These are phyloP conservation scores for Wickerhamiella pararugosa DNA, from an alignment of 1,139 yeast species.

Conservation along the genomic window DNA sequence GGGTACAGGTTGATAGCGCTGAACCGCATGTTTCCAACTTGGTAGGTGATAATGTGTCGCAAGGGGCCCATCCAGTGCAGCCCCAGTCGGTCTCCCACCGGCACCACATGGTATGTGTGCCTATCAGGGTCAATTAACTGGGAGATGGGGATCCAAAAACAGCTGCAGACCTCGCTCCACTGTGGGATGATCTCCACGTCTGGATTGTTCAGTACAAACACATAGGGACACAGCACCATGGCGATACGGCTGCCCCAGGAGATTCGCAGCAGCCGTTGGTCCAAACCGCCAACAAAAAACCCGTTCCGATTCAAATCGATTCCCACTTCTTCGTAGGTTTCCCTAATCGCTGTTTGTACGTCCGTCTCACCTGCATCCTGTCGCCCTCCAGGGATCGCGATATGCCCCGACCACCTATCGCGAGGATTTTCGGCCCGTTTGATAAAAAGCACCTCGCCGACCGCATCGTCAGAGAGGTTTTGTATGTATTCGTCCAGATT, in stretches of 20 bases:
- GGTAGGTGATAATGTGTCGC: slow-evolving; percentile 12
- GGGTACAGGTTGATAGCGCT: slow-evolving; percentile 22
- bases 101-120: slow-evolving; percentile 17
- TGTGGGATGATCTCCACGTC: slow-evolving; percentile 19
- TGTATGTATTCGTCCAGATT: slow-evolving; percentile 4
- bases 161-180: slow-evolving; percentile 25
- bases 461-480: not conserved
- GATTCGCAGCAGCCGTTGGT: slow-evolving; percentile 24
- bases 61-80: slow-evolving; percentile 13
- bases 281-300: slow-evolving; percentile 23
- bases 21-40: slow-evolving; percentile 22
- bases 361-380: slow-evolving; percentile 25
- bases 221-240: slow-evolving; percentile 27
- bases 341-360: slow-evolving; percentile 25
- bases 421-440: slow-evolving; percentile 24
- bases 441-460: slow-evolving; percentile 25
- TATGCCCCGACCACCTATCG: slow-evolving; percentile 31
- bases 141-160: slow-evolving; percentile 27
- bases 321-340: slow-evolving; percentile 28
- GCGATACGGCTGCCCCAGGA: slow-evolving; percentile 24
- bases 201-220: slow-evolving; percentile 20
- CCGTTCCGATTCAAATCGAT: slow-evolving; percentile 21
- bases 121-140: slow-evolving; percentile 16
- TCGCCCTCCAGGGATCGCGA: slow-evolving; percentile 30
- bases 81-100: slow-evolving; percentile 19